Conservation (phyloP, 306 rosid species). For the Corylus avellana region DNA sequence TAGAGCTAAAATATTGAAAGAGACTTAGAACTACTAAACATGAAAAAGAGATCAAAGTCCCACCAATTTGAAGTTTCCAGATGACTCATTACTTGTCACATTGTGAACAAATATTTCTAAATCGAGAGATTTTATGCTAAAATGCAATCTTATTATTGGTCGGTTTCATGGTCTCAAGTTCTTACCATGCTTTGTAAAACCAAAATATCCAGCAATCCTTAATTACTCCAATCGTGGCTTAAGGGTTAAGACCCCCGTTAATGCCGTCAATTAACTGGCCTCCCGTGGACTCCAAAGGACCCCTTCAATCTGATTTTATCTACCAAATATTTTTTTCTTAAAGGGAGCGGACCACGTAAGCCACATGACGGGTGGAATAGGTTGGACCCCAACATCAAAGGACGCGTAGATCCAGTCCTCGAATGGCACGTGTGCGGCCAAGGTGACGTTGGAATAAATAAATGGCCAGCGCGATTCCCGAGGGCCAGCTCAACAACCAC, state of each 20-base stretch:
- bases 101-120: background rate
- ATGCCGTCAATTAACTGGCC: constrained; percentile 21
- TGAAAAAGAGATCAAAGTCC: background rate
- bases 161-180: too few relatives aligned
- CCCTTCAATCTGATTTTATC: constrained; percentile 36
- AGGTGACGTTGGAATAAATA: constrained; percentile 38
- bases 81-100: background rate
- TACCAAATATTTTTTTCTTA: background rate
- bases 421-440: constrained; percentile 59
- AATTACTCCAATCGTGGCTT: constrained; percentile 1
- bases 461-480: constrained; percentile 55
- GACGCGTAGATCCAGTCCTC: constrained; percentile 52
- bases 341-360: constrained; percentile 54
- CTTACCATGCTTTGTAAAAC: background rate
- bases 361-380: constrained; percentile 43
- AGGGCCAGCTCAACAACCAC: constrained; percentile 84
- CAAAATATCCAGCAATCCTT: background rate
- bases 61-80: background rate
- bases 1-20: background rate
- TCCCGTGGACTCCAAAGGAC: constrained; percentile 61
- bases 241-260: constrained; percentile 7
- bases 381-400: constrained; percentile 25
- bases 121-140: too few relatives aligned
- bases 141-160: too few relatives aligned
- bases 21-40: background rate